Base-by-base conservation (phyloP, 345 rosid genomes). In the Cardiospermum halicacabum region DNA sequence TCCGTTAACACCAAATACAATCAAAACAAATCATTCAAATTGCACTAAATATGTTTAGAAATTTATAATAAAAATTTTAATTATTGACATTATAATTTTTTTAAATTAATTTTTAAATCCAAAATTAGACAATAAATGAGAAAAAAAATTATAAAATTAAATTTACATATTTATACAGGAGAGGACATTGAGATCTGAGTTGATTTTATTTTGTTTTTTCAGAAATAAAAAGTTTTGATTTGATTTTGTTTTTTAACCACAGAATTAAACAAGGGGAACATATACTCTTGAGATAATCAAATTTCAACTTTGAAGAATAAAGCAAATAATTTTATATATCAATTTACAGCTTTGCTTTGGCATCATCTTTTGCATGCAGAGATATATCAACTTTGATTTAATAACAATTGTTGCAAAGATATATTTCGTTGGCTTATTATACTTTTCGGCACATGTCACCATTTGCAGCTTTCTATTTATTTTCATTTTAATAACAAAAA, bases 161-260 rank as follows among this genome's bases (percentile, higher is more conserved):
- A n/a, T n/a, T n/a, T n/a, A n/a, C n/a, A n/a, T n/a, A n/a, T n/a
- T n/a, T n/a, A n/a, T n/a, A 15, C 5, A 40, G 18, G 2, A 7
- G 7, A 31, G n/a, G 25, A 64, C 50, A n/a, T 51, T 19, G 67
- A 64, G 67, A 64, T 64, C 67, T 64, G 67, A 36, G 26, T 24
- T 37, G 58, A 64, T 24, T 30, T 26, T 32, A 24, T 0, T 24
- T 63, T 31, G 16, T 50, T 50, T 50, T 50, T 47, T 39, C 10
- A 32, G 16, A 24, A n/a, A n/a, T 15, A 63, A 22, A 10, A 39
- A 18, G 36, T 31, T 49, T 63, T 63, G 2, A 45, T 45, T 45
- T 45, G 50, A 49, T 50, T 32, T 48, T 31, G 7, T 49, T 47
- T 48, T 30, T 12, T 0, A 0, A 59, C 31, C 11, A 49, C 13